Percentiles rank a stretch among this genome's conserved stretches.
phyloP scores from a whole-genome alignment of 2,329 filamentous ascomycete species.

The Chrysosporium keratinophilum region DNA sequence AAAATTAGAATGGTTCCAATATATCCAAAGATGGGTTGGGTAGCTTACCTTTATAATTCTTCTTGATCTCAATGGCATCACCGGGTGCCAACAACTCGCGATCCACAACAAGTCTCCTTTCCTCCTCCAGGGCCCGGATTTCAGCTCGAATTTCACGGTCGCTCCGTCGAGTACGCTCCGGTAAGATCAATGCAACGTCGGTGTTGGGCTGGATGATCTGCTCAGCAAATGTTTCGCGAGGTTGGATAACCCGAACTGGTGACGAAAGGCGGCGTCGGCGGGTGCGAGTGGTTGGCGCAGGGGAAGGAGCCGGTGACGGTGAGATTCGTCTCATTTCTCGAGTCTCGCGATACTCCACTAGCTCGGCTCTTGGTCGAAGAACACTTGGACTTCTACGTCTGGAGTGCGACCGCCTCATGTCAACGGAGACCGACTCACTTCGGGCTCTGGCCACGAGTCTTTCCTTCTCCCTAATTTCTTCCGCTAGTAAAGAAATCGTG shows the following conservation, averaged over 20 bases:
- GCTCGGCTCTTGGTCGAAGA: slow-evolving; percentile 19
- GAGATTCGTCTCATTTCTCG: slow-evolving; percentile 8
- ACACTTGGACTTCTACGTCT: slow-evolving; percentile 22
- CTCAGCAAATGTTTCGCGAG: slow-evolving; percentile 28
- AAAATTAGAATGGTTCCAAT: slow-evolving; percentile 5
- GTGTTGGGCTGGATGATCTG: slow-evolving; percentile 39
- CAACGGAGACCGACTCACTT: slow-evolving; percentile 27
- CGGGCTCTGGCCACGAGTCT: slow-evolving; percentile 17
- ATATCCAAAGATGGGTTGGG: neutral
- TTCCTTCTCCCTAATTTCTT: slow-evolving; percentile 14
- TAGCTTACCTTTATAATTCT: slow-evolving; percentile 84
- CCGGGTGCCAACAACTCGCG: slow-evolving; percentile 39
- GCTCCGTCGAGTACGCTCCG: slow-evolving; percentile 39
- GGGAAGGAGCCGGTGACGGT: slow-evolving; percentile 2
- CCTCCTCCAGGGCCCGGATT: slow-evolving; percentile 59
- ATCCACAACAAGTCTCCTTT: slow-evolving; percentile 48
- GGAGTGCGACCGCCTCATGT: slow-evolving; percentile 23
- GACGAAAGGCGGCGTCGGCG: slow-evolving; percentile 29
- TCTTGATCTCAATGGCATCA: slow-evolving; percentile 56
- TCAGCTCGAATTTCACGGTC: slow-evolving; percentile 62
- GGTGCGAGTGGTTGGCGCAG: neutral
- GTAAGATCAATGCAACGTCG: slow-evolving; percentile 42
- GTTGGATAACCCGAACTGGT: slow-evolving; percentile 28
- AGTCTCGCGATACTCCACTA: slow-evolving; percentile 22
- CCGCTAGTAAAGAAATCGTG: slow-evolving; percentile 2